Base-by-base conservation (phyloP, 441 rosid species). In the Croton setiger region DNA sequence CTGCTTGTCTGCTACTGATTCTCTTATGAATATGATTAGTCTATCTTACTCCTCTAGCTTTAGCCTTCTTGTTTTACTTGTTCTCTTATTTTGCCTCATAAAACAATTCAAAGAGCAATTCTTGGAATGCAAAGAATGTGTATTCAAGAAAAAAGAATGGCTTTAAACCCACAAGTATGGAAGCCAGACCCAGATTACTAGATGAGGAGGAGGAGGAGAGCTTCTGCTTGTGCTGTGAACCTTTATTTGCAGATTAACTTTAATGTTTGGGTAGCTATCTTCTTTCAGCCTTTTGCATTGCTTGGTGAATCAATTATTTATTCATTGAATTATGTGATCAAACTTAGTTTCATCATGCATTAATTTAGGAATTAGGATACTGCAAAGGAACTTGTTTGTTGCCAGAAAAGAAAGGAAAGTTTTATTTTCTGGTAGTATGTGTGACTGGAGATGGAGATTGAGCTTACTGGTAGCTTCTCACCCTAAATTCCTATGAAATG, bases 1-100 rank as follows among this genome's bases (percentile, higher is more conserved):
- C 12, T 51, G 18, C 37, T 36, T 21, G 20, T 7, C 12, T 51
- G 13, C 37, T 36, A 15, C 48, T 39, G 60, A 48, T 58, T 35
- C 15, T 15, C 60, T 4, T 33, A 47, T 17, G 0, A 64, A 64
- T 62, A 36, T 63, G n/a, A 47, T 53, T 53, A 41, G 58, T 69
- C n/a, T 60, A 36, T 27, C 33, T 41, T 18, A 43, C 36, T 5
- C 20, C 43, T 13, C 14, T 13, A 12, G 12, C 18, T 20, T 51
- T 35, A 7, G n/a, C 9, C 5, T 7, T 63, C 53, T 63, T 64
- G 44, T 8, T 33, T 37, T 49, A 47, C 41, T 27, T 27, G 33
- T 18, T 52, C 36, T 65, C 20, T 36, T 45, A 8, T 64, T 64
- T 7, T 33, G 33, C n/a, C 52, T 64, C 0, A 52, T 52, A n/a